Conservation (phyloP, 2,329 filamentous ascomycete species). For the Diaporthe eres region DNA sequence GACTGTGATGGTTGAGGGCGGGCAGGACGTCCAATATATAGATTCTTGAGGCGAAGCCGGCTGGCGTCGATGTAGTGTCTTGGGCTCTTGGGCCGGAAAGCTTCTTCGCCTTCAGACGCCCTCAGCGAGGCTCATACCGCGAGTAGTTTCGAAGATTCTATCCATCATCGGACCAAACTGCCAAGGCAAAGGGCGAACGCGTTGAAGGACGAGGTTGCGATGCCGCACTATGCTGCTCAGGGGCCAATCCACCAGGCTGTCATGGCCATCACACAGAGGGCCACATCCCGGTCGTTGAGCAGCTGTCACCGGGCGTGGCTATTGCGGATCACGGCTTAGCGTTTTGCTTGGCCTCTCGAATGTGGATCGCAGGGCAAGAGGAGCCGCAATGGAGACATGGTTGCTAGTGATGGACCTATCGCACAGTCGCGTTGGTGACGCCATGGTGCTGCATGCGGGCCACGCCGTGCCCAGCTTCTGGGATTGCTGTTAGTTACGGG, state of each 20-base stretch:
- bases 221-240: slow-evolving; percentile 27
- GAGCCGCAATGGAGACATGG: slow-evolving; percentile 18
- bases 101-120: slow-evolving; percentile 23
- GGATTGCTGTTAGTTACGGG: slow-evolving; percentile 9
- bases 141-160: slow-evolving; percentile 24
- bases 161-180: slow-evolving; percentile 37
- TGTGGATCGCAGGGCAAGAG: neutral
- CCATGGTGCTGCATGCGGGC: neutral
- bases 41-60: slow-evolving; percentile 16
- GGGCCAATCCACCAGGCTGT: slow-evolving; percentile 7
- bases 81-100: slow-evolving; percentile 26
- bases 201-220: slow-evolving; percentile 5
- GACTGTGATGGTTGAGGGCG: neutral
- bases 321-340: slow-evolving; percentile 23
- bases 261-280: neutral
- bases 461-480: slow-evolving; percentile 24
- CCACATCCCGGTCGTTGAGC: slow-evolving; percentile 19
- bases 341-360: slow-evolving; percentile 16
- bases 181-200: slow-evolving; percentile 33
- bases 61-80: neutral
- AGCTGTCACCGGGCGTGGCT: slow-evolving; percentile 27
- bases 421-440: slow-evolving; percentile 7
- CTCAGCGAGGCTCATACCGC: slow-evolving; percentile 4
- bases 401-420: slow-evolving; percentile 24
- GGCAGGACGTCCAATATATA: slow-evolving; percentile 32